phyloP scores from a whole-genome alignment of 208 protist genomes.

The Trypanosoma melophagium region DNA sequence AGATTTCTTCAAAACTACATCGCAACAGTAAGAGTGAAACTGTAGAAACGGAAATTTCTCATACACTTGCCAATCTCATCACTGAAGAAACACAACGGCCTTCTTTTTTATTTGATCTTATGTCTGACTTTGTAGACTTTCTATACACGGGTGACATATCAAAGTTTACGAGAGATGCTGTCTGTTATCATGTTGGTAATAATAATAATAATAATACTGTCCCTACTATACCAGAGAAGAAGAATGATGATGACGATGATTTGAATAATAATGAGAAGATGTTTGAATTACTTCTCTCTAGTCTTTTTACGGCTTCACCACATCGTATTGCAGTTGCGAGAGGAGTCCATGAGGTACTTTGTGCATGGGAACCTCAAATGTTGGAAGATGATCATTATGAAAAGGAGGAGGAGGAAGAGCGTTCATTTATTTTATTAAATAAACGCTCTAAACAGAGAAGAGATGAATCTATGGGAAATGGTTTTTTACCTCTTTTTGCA shows the following conservation, averaged over 20 bases:
- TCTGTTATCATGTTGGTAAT: conserved; percentile 1
- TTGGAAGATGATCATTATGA: no score
- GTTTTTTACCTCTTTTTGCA: background rate
- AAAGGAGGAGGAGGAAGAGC: background rate
- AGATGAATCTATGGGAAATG: background rate
- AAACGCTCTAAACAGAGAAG: conserved; percentile 1
- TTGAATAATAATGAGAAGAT: conserved; percentile 1
- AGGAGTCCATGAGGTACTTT: background rate
- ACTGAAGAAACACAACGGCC: conserved; percentile 6
- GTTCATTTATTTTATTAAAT: conserved; percentile 1
- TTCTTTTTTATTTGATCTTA: conserved; percentile 18
- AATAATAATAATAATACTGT: background rate
- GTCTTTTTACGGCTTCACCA: background rate
- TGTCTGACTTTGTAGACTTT: conserved; percentile 24
- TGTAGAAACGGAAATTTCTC: background rate
- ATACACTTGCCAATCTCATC: conserved; percentile 5
- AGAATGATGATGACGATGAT: background rate
- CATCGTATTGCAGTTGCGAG: background rate
- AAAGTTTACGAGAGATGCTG: conserved; percentile 12
- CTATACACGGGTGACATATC: conserved; percentile 18
- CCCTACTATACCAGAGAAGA: background rate
- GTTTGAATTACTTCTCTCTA: background rate
- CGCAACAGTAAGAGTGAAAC: background rate
- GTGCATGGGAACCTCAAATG: no score
- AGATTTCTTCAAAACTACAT: background rate